These are phyloP conservation scores for Cytospora piceicola DNA, from an alignment of 2,329 filamentous ascomycete species.

Conservation along the genomic window DNA sequence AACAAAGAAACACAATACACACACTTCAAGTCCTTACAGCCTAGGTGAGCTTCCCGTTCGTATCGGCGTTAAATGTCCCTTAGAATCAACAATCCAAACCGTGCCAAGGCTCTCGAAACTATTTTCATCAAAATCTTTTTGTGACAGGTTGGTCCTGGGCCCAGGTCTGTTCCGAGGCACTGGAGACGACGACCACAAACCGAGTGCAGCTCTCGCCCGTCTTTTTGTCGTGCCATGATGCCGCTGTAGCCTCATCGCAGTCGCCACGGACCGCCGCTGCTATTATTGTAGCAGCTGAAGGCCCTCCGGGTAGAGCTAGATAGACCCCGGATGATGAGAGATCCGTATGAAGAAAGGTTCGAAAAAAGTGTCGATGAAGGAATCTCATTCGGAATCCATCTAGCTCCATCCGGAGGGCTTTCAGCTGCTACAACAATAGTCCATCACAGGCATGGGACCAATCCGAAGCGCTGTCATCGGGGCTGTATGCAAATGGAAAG, in stretches of 20 bases:
- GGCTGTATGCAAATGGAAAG: too few relatives aligned
- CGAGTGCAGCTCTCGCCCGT: slow-evolving; percentile 50
- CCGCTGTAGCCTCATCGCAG: slow-evolving; percentile 42
- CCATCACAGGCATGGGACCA: too few relatives aligned
- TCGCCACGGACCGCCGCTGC: slow-evolving; percentile 45
- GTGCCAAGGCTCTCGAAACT: slow-evolving; percentile 49
- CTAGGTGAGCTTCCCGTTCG: slow-evolving; percentile 36
- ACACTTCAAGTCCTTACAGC: too few relatives aligned
- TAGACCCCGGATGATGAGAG: slow-evolving; percentile 54
- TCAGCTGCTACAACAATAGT: too few relatives aligned
- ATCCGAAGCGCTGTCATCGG: too few relatives aligned
- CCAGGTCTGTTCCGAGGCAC: slow-evolving; percentile 46
- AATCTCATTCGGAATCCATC: too few relatives aligned
- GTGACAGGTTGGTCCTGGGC: slow-evolving; percentile 44
- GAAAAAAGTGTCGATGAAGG: too few relatives aligned
- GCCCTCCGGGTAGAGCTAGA: slow-evolving; percentile 46
- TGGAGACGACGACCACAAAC: slow-evolving; percentile 49
- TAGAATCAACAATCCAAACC: slow-evolving; percentile 36
- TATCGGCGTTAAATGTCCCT: too few relatives aligned
- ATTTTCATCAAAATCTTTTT: slow-evolving; percentile 46
- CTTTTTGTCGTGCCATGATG: slow-evolving; percentile 50
- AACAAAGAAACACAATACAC: too few relatives aligned
- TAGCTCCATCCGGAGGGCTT: too few relatives aligned
- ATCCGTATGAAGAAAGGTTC: slow-evolving; percentile 54
- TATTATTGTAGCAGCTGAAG: slow-evolving; percentile 52